Percentiles rank a stretch among this genome's conserved stretches.
These are phyloP conservation scores for Berberis vulgaris DNA, from an alignment of 164 flowering plant genomes.

Conservation along the genomic window DNA sequence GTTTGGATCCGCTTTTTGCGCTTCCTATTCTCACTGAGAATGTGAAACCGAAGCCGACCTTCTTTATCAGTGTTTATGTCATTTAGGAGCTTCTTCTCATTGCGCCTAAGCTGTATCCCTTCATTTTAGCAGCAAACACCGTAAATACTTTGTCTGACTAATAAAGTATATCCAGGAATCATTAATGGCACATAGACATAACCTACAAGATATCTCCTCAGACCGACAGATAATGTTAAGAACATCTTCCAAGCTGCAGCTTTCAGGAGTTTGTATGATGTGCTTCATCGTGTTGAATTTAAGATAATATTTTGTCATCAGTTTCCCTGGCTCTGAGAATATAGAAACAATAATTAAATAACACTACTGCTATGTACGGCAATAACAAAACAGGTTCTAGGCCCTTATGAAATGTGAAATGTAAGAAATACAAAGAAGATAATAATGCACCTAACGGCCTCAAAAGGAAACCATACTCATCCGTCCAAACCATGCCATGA, in stretches of 20 bases:
- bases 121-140: constrained; percentile 25
- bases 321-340: constrained; percentile 72
- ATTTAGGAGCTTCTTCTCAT: constrained; percentile 91
- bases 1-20: constrained; percentile 88
- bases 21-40: constrained; percentile 74
- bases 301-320: constrained; percentile 97
- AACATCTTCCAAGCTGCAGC: constrained; percentile 80
- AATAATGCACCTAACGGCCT: constrained; percentile 68
- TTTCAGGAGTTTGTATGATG: constrained; percentile 62
- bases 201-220: constrained; percentile 84
- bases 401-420: neutral
- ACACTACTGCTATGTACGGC: neutral
- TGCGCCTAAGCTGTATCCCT: constrained; percentile 99
- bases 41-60: constrained; percentile 78
- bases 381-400: neutral
- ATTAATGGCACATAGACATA: constrained; percentile 1
- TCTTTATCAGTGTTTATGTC: constrained; percentile 80
- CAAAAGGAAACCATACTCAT: constrained; percentile 89
- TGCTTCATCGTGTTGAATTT: constrained; percentile 87
- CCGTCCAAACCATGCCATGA: constrained; percentile 88
- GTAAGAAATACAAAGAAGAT: neutral
- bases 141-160: constrained; percentile 13
- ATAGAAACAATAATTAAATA: constrained; percentile 3
- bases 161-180: constrained; percentile 1
- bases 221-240: constrained; percentile 65